Conservation (phyloP, 441 rosid species). For the Kokia cookei region DNA sequence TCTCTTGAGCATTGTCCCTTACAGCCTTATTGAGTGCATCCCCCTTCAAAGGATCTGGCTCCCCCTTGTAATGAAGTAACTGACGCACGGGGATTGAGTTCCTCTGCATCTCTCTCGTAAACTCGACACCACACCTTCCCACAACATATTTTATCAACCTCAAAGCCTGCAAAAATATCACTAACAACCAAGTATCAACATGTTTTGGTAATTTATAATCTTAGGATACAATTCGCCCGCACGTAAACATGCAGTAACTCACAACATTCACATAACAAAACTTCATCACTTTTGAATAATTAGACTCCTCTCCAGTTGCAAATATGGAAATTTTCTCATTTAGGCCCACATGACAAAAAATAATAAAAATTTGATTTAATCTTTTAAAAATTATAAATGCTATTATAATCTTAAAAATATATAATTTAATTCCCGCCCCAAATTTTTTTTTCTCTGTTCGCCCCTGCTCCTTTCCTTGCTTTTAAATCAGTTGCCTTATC, state of each 20-base stretch:
- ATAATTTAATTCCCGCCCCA: too few species aligned
- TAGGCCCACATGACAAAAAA: too few species aligned
- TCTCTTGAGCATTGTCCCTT: conserved; percentile 85
- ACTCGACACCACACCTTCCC: conserved; percentile 89
- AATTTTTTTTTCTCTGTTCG: too few species aligned
- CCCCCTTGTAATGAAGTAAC: conserved; percentile 85
- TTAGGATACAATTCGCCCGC: not conserved
- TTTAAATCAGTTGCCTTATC: not conserved
- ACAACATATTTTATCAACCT: conserved; percentile 84
- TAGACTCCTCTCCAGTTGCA: not conserved
- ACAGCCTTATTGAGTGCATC: conserved; percentile 96
- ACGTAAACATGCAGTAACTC: not conserved
- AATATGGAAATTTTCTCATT: too few species aligned
- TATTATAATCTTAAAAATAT: too few species aligned
- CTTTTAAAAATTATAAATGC: too few species aligned
- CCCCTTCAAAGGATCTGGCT: conserved; percentile 88
- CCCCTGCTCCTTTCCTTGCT: not conserved
- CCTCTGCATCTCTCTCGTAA: conserved; percentile 96
- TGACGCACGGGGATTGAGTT: conserved; percentile 83
- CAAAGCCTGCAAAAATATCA: conserved; percentile 53
- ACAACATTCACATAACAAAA: not conserved
- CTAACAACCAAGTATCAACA: conserved; percentile 11
- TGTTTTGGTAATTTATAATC: not conserved
- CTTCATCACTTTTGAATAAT: not conserved
- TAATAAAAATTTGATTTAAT: too few species aligned